Base-by-base conservation (phyloP, 345 rosid species). In the Lumnitzera littorea region DNA sequence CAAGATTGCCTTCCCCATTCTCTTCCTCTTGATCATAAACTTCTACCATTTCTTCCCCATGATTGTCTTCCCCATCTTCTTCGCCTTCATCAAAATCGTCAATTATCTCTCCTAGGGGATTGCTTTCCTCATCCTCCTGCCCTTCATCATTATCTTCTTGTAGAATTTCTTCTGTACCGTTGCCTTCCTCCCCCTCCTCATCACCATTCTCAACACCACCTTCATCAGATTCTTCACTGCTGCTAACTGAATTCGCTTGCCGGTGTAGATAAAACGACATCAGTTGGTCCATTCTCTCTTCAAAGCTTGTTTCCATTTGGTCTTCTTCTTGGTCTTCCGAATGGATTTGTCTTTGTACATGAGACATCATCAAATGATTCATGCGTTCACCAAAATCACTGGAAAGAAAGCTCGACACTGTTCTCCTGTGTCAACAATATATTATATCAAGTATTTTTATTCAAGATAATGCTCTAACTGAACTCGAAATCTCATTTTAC, bases 371-470 rank as follows among this genome's bases (percentile, higher is more conserved):
- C 78, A 90, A 58, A 25, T 61, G 66, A 69, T 90, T 89, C 69
- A 94, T 94, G 64, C 69, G 84, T 46, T 80, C 84, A 29, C 95
- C 71, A 71, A 94, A 68, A 43, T 84, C 96, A 29, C 96, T 83
- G 0, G 69, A 63, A 52, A 94, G 84, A 72, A 78, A 87, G 64
- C 61, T 76, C 12, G 97, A 89, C 15, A 94, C 99, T 31, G 87
- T 82, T 72, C 80, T 78, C 51, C 98, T 92, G 84, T 72, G 58
- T 4, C 31, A 24, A 46, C 13, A 17, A 65, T 53, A 25, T 13
- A 24, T 23, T n/a, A 60, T 50, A 51, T 69, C 66, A 67, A 41
- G 47, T 56, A 52, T 9, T 43, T 46, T 17, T 12, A 50, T 47
- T 24, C 48, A 9, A 27, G 24, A 36, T 36, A 9, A 4, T 36